Evolutionary conservation across 768 basidiomycete genomes (phyloP).

Genomic region (Kwoniella dendrophila): DNA sequence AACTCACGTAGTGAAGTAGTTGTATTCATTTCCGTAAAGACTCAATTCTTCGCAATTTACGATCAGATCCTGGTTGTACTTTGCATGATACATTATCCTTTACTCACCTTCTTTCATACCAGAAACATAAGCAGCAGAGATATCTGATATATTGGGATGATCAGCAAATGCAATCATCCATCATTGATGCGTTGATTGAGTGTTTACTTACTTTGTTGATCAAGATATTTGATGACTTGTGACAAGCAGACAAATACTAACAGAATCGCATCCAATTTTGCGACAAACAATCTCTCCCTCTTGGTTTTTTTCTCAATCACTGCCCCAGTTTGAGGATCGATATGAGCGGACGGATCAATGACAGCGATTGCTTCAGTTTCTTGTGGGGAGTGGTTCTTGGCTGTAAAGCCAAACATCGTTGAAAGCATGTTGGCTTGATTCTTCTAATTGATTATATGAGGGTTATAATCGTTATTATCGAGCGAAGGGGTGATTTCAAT

Average conservation of each 20-base stretch:
- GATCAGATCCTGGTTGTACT: too few relatives aligned
- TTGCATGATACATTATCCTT: too few relatives aligned
- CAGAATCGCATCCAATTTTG: slow-evolving; percentile 37
- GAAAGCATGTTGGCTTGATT: slow-evolving; percentile 15
- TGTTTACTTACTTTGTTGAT: slow-evolving; percentile 25
- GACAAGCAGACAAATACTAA: slow-evolving; percentile 35
- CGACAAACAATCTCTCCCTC: slow-evolving; percentile 33
- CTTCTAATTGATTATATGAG: background rate
- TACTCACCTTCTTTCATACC: slow-evolving; percentile 49
- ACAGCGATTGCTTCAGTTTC: slow-evolving; percentile 16
- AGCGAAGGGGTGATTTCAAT: background rate
- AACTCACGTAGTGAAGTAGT: slow-evolving; percentile 45
- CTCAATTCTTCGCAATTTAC: background rate
- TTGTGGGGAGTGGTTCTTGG: slow-evolving; percentile 8
- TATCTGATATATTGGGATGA: background rate
- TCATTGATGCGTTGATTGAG: too few relatives aligned
- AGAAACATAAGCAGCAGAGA: slow-evolving; percentile 37
- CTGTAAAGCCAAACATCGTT: slow-evolving; percentile 20
- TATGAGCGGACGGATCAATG: slow-evolving; percentile 24
- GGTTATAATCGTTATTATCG: too few relatives aligned
- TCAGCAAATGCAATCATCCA: too few relatives aligned
- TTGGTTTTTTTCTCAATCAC: slow-evolving; percentile 33
- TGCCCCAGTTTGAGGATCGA: slow-evolving; percentile 37
- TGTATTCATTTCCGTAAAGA: slow-evolving; percentile 45
- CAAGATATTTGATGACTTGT: slow-evolving; percentile 45